Evolutionary conservation across 495 filamentous ascomycete genomes (phyloP), one percentile per base, ranked within the genome.

Genomic region (Copromyces sp.): DNA sequence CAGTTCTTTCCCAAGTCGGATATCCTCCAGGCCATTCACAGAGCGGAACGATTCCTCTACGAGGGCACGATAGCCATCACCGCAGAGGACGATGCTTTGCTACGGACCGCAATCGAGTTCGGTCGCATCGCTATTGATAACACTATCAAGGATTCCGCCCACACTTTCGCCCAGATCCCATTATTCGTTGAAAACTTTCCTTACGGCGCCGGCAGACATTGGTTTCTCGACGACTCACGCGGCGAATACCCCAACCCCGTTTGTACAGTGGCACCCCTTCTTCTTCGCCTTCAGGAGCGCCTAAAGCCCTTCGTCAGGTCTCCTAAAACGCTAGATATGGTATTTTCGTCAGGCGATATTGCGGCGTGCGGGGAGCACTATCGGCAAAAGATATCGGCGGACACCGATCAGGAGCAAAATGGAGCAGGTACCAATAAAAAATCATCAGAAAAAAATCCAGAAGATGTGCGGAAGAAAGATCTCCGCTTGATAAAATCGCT

Each of bases 131-230:
- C 90, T 1, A 74, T 90, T 1, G 68, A 72, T 0, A 94, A 90
- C 69, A 68, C 76, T 2, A 86, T 89, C 38, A 97, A 93, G 86
- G 82, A 84, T 9, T 81, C 86, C 1, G 90, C 93, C 72, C 89
- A 90, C 68, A 78, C 83, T 16, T 88, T 89, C 41, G 92, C 92
- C 72, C 92, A 97, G 76, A 84, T 97, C 69, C 94, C 94, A 0
- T 79, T 95, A 35, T 92, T 90, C 70, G 77, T 95, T 12, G 76
- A 88, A 81, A 69, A 80, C 73, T 82, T 94, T 87, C 83, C 91
- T 81, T 71, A 78, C 78, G 45, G 82, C 84, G 70, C 83, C 80
- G 86, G 87, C 8, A 75, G 80, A 38, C 82, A 83, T 17, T 96
- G 92, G 90, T 87, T 90, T 3, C 84, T 97, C 39, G 75, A 79